Evolutionary conservation across 441 rosid genomes (phyloP).

Genomic region (Jatropha multifida): DNA sequence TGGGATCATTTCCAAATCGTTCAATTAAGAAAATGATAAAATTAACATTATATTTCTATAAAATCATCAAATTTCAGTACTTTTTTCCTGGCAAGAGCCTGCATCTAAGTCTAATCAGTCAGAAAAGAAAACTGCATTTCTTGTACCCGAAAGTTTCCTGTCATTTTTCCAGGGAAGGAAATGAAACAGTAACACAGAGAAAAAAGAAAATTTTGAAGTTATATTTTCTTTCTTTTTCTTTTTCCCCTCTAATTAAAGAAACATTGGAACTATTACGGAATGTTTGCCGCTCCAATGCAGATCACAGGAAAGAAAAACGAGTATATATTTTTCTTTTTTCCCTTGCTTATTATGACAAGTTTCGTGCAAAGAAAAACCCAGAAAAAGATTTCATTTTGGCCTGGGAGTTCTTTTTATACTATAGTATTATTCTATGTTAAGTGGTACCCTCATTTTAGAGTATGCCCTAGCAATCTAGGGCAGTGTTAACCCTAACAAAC

Average conservation of each 20-base stretch:
- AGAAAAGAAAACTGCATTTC: too few relatives aligned
- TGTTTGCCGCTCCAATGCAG: neutral
- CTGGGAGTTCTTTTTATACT: too few relatives aligned
- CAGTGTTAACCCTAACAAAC: conserved; percentile 17
- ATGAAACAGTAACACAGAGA: neutral
- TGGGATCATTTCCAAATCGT: neutral
- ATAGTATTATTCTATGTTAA: neutral
- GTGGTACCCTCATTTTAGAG: conserved; percentile 10
- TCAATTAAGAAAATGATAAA: neutral
- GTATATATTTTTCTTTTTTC: too few relatives aligned
- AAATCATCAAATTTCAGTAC: too few relatives aligned
- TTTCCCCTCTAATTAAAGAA: neutral
- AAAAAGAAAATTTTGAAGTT: neutral
- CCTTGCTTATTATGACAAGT: neutral
- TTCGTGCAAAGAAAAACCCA: neutral
- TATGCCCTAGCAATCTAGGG: conserved; percentile 10
- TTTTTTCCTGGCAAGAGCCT: too few relatives aligned
- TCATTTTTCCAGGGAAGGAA: neutral
- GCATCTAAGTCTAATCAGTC: too few relatives aligned
- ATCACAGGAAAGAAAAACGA: neutral
- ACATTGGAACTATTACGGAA: conserved; percentile 3
- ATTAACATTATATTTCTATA: too few relatives aligned
- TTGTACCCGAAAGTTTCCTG: neutral
- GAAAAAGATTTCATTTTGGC: neutral
- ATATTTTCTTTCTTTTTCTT: neutral